A percentile compares a stretch with the other conserved stretches of the same genome.
phyloP scores from a whole-genome alignment of 2,329 filamentous ascomycete species.

The Penicillium griseofulvum region DNA sequence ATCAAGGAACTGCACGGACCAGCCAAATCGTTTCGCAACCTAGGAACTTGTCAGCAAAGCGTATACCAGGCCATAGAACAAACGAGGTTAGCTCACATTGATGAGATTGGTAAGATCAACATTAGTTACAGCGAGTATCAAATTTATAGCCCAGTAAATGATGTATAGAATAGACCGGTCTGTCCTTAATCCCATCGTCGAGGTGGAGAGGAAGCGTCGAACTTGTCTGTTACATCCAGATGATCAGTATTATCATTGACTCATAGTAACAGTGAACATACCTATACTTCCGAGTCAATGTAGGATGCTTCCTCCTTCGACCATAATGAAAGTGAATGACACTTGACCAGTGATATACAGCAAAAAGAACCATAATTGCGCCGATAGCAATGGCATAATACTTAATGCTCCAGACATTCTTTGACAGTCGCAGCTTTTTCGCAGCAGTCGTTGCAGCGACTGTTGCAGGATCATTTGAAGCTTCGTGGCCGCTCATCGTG shows the following conservation, averaged over 20 bases:
- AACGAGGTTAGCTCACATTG: neutral
- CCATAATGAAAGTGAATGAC: conserved; percentile 3
- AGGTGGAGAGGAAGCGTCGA: neutral
- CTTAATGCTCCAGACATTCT: conserved; percentile 16
- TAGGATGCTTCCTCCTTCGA: neutral
- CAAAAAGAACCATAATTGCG: conserved; percentile 12
- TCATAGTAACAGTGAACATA: neutral
- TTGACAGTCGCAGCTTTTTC: conserved; percentile 2
- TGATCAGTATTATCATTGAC: neutral
- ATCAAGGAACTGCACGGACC: neutral
- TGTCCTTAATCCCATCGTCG: neutral
- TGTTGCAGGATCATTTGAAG: neutral
- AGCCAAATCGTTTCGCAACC: conserved; percentile 12
- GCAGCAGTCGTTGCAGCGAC: neutral
- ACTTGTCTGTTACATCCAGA: neutral
- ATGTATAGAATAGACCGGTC: conserved; percentile 9
- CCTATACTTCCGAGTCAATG: neutral
- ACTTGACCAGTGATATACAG: conserved; percentile 10
- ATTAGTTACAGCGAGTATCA: conserved; percentile 6
- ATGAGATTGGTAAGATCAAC: neutral
- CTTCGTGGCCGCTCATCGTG: neutral
- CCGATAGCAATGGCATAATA: conserved; percentile 18
- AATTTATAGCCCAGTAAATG: conserved; percentile 11
- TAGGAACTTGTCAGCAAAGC: neutral
- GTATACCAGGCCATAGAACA: neutral